Evolutionary conservation across 305 asterid genomes (phyloP).

Genomic region (Fraxinus velutina): DNA sequence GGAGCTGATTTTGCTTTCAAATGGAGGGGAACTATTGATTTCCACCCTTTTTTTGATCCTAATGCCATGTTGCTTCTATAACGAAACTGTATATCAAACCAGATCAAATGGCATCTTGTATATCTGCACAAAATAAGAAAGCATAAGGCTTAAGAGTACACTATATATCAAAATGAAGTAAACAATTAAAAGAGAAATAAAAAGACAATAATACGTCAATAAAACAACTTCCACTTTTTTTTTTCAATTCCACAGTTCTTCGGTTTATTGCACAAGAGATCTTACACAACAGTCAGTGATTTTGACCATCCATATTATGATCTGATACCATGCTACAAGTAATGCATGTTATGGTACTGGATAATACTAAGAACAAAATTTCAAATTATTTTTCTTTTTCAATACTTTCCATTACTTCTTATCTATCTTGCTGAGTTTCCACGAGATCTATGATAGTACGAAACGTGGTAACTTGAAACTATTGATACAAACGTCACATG

Average conservation of each 20-base stretch:
- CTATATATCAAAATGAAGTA: background rate
- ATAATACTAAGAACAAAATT: background rate
- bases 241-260: background rate
- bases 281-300: background rate
- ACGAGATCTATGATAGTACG: background rate
- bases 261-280: background rate
- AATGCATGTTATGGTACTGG: background rate
- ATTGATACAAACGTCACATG: background rate
- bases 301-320: background rate
- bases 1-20: conserved; percentile 60
- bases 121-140: conserved; percentile 36
- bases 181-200: background rate
- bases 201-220: background rate
- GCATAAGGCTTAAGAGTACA: conserved; percentile 14
- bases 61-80: conserved; percentile 49
- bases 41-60: conserved; percentile 76
- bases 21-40: conserved; percentile 55
- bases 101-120: conserved; percentile 31
- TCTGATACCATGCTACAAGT: background rate
- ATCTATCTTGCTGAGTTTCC: background rate
- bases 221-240: background rate
- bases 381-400: background rate
- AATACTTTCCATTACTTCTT: background rate
- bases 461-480: background rate
- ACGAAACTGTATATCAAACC: conserved; percentile 35